These are phyloP conservation scores for Petasospora rhodanensis DNA, from an alignment of 1,139 yeast genomes.

Conservation along the genomic window DNA sequence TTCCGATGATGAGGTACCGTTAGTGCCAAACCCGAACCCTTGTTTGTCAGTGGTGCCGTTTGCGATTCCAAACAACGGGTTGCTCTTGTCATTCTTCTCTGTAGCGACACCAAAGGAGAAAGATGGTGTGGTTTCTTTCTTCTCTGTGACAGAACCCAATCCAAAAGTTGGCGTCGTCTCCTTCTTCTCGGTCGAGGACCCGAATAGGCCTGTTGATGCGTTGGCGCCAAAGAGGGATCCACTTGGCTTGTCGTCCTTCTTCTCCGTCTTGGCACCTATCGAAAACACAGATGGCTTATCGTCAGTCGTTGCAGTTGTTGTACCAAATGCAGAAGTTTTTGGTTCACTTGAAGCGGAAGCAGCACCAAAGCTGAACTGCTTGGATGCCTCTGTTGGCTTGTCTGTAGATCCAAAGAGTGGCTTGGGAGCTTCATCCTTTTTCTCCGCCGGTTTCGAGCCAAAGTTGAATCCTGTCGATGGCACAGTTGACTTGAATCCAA, in stretches of 20 bases:
- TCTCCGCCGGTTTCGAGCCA: constrained; percentile 36
- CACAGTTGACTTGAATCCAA: too few species aligned
- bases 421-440: constrained; percentile 20
- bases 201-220: constrained; percentile 8
- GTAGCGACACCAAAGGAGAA: constrained; percentile 3
- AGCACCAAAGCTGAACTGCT: constrained; percentile 17
- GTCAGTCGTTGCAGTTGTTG: background rate
- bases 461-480: too few species aligned
- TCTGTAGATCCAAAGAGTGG: constrained; percentile 1
- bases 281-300: background rate
- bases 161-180: constrained; percentile 2
- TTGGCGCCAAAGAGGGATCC: background rate
- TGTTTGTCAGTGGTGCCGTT: too few species aligned
- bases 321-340: too few species aligned
- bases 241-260: constrained; percentile 4
- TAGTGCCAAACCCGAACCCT: too few species aligned
- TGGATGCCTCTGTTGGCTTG: too few species aligned
- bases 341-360: too few species aligned
- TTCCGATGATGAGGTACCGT: too few species aligned
- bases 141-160: constrained; percentile 1
- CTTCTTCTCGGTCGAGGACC: constrained; percentile 3
- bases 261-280: too few species aligned
- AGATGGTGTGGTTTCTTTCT: constrained; percentile 1
- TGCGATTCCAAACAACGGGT: too few species aligned
- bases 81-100: background rate